Conservation (phyloP, 768 basidiomycete species). For the Asterophora parasitica region DNA sequence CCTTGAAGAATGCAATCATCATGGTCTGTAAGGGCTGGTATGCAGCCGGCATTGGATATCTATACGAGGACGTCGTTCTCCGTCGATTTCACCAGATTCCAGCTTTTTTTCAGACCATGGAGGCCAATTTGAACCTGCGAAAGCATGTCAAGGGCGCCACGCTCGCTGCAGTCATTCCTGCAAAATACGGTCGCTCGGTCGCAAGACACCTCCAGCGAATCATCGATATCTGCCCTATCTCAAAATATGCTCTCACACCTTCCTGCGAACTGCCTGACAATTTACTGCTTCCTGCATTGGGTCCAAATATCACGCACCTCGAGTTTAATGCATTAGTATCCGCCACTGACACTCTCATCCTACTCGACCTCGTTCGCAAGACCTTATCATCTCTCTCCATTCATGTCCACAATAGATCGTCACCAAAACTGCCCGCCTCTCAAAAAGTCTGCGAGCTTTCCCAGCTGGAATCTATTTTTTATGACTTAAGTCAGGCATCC, state of each 20-base stretch:
- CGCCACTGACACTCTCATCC: not conserved
- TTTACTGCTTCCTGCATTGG: slow-evolving; percentile 5
- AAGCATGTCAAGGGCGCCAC: slow-evolving; percentile 13
- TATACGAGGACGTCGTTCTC: slow-evolving; percentile 25
- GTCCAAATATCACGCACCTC: slow-evolving; percentile 4
- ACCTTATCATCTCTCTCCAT: slow-evolving; percentile 9
- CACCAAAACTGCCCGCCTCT: not conserved
- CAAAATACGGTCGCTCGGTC: slow-evolving; percentile 10
- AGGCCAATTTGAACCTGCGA: slow-evolving; percentile 6
- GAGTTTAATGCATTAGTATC: not conserved
- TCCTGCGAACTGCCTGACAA: slow-evolving; percentile 2
- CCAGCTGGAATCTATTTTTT: slow-evolving; percentile 4
- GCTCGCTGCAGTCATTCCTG: slow-evolving; percentile 8
- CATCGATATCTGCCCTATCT: slow-evolving; percentile 6
- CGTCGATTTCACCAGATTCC: slow-evolving; percentile 19
- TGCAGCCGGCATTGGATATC: slow-evolving; percentile 16
- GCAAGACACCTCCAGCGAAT: slow-evolving; percentile 7
- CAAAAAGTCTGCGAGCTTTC: no score
- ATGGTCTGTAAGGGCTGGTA: slow-evolving; percentile 25
- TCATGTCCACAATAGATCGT: slow-evolving; percentile 4
- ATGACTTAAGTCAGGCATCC: slow-evolving; percentile 4
- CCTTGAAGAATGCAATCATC: slow-evolving; percentile 17
- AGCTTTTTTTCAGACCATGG: slow-evolving; percentile 17
- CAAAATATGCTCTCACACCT: slow-evolving; percentile 1
- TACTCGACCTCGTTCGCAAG: slow-evolving; percentile 1